phyloP scores from a whole-genome alignment of 768 basidiomycete species.

The Lactarius vividus region DNA sequence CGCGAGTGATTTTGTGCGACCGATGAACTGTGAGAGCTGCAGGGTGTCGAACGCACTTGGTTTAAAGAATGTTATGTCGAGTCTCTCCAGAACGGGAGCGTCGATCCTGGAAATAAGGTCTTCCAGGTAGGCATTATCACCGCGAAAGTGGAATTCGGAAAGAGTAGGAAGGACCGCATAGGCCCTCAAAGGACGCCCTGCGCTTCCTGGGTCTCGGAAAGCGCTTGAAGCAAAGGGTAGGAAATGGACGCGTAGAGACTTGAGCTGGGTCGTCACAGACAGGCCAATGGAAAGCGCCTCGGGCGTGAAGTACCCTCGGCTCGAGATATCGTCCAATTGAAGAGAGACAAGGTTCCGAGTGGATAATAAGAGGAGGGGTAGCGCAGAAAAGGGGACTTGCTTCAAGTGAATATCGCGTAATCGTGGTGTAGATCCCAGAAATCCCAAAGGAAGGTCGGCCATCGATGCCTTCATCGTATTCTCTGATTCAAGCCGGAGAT shows the following conservation, averaged over 20 bases:
- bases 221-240: background rate
- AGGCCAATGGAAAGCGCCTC: background rate
- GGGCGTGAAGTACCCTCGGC: background rate
- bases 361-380: conserved; percentile 9
- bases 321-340: conserved; percentile 1
- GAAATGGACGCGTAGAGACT: background rate
- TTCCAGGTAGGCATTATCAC: background rate
- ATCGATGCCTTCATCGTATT: background rate
- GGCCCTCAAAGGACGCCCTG: background rate
- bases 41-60: background rate
- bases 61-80: conserved; percentile 2
- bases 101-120: conserved; percentile 6
- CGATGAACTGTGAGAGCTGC: conserved; percentile 7
- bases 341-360: conserved; percentile 10
- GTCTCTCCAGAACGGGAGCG: background rate
- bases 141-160: conserved; percentile 6
- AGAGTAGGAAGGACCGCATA: background rate
- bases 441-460: background rate
- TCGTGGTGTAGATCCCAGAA: conserved; percentile 9
- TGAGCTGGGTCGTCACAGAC: background rate
- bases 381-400: conserved; percentile 1
- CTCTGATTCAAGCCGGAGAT: background rate
- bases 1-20: background rate
- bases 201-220: background rate
- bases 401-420: conserved; percentile 9